Conservation (phyloP, 139 green algal genomes). For the Closterium sp. region DNA sequence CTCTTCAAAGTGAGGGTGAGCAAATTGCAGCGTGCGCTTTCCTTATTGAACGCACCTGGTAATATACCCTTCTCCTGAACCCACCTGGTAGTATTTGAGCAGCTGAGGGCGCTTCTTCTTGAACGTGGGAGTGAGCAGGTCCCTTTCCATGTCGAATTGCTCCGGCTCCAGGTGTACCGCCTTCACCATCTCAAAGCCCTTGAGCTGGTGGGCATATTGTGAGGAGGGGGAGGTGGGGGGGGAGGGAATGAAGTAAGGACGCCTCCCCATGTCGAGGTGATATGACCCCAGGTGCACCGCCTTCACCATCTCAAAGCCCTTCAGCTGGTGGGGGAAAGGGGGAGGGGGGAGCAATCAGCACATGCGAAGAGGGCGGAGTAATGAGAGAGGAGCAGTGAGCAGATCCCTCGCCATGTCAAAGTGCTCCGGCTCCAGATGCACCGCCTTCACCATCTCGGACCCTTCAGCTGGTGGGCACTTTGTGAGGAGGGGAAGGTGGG, state of each 20-base stretch:
- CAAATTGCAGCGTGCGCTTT: too few relatives aligned
- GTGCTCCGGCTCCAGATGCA: neutral
- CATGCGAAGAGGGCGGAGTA: too few relatives aligned
- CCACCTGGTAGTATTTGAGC: conserved; percentile 55
- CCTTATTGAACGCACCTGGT: too few relatives aligned
- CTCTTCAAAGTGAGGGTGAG: conserved; percentile 91
- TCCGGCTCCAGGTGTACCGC: conserved; percentile 64
- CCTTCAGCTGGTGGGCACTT: too few relatives aligned
- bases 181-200: conserved; percentile 58
- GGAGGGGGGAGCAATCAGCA: conserved; percentile 63
- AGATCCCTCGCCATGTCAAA: neutral
- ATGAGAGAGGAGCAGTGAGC: too few relatives aligned
- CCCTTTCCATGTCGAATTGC: conserved; percentile 72
- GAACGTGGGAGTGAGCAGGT: too few relatives aligned
- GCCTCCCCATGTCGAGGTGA: conserved; percentile 71
- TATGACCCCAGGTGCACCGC: neutral
- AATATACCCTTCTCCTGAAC: too few relatives aligned
- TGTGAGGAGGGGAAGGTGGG: too few relatives aligned
- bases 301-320: neutral
- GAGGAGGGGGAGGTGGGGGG: too few relatives aligned
- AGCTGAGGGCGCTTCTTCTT: conserved; percentile 80
- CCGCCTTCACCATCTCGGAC: neutral
- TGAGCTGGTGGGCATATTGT: too few relatives aligned
- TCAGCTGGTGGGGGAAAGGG: too few relatives aligned
- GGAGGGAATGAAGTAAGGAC: conserved; percentile 14